Percentiles rank a stretch among this genome's conserved stretches.
These are phyloP conservation scores for Rhipidocladum racemiflorum DNA, from an alignment of 176 grass and related monocot species.

Conservation along the genomic window DNA sequence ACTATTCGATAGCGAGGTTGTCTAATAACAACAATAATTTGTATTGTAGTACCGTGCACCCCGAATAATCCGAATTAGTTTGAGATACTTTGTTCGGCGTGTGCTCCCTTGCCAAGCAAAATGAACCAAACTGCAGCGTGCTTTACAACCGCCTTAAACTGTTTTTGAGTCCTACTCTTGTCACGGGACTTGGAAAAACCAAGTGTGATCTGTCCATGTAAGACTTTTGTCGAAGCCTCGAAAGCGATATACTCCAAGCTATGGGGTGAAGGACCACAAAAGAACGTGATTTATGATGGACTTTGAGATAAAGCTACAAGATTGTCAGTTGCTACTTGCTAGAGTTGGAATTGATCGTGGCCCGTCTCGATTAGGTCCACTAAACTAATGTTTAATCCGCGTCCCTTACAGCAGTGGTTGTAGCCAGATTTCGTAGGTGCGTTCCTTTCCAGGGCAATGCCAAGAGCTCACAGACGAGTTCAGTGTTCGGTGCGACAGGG, in stretches of 20 bases:
- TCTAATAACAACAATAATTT: background rate
- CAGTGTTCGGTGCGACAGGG: background rate
- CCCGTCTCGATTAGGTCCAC: background rate
- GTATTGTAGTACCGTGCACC: background rate
- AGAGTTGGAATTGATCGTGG: background rate
- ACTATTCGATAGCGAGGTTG: too few species aligned
- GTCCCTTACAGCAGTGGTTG: slow-evolving; percentile 1
- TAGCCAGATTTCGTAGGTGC: background rate
- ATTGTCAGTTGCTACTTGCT: slow-evolving; percentile 30
- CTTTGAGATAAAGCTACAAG: slow-evolving; percentile 4
- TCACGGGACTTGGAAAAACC: background rate
- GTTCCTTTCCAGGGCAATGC: background rate
- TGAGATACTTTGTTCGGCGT: background rate
- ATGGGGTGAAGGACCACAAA: background rate
- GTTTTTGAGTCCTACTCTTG: background rate
- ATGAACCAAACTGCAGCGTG: background rate
- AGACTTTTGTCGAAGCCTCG: background rate
- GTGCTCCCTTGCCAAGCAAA: background rate
- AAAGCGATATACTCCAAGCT: background rate
- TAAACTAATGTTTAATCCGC: background rate
- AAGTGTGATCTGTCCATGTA: background rate
- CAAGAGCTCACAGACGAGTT: slow-evolving; percentile 17
- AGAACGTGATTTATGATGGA: background rate
- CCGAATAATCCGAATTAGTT: background rate
- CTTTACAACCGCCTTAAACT: background rate